A percentile compares a stretch with the other conserved stretches of the same genome.
These are phyloP conservation scores for Sporothrix variecibatus DNA, from an alignment of 2,329 filamentous ascomycete genomes.

Conservation along the genomic window DNA sequence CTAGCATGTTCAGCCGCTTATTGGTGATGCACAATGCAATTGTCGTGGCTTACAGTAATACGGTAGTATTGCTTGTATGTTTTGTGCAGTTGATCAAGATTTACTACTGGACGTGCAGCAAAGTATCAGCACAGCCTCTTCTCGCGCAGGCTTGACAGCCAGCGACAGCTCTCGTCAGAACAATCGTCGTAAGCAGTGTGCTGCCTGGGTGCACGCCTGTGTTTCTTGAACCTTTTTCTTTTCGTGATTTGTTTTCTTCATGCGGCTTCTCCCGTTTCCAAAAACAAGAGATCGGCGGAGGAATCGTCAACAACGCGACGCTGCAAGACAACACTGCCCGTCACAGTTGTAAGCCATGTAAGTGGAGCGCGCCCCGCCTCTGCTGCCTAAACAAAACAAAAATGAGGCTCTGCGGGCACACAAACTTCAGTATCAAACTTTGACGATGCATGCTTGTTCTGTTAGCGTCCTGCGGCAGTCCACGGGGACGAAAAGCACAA, in stretches of 20 bases:
- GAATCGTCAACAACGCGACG: background rate
- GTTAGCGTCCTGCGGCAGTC: background rate
- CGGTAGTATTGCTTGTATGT: background rate
- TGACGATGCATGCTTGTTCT: background rate
- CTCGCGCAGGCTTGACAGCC: background rate
- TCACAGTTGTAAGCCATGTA: background rate
- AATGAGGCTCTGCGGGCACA: background rate
- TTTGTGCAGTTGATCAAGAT: background rate
- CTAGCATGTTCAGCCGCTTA: slow-evolving; percentile 3
- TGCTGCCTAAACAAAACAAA: background rate
- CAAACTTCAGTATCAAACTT: background rate
- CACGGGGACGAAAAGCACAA: background rate
- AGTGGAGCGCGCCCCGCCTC: background rate
- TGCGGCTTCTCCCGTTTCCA: background rate
- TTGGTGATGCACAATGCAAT: background rate
- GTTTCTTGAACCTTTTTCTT: too few species aligned
- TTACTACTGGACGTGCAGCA: background rate
- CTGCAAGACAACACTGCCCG: background rate
- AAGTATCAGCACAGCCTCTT: background rate
- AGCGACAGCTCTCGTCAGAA: too few species aligned
- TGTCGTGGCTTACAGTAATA: background rate
- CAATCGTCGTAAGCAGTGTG: background rate
- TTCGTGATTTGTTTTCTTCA: too few species aligned
- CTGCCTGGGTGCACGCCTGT: background rate
- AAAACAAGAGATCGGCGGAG: background rate